Percentiles rank a stretch among this genome's conserved stretches.
Conservation (phyloP, 2,329 filamentous ascomycete species). For the Lasiodiplodia gonubiensis region DNA sequence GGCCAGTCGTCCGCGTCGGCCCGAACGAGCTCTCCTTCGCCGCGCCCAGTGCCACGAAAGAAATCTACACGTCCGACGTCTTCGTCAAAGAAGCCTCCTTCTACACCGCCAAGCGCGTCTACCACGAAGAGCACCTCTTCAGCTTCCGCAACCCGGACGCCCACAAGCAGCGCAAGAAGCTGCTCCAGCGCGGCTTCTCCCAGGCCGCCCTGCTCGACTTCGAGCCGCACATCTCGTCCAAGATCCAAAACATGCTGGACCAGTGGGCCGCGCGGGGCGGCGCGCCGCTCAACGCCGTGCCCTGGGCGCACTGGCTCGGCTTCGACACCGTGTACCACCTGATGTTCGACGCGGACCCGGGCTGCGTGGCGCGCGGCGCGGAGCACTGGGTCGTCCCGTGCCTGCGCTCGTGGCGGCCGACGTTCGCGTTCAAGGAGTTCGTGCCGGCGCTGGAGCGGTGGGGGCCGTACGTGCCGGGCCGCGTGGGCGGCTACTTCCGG, state of each 20-base stretch:
- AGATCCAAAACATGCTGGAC: background rate
- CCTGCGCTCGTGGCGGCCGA: constrained; percentile 6
- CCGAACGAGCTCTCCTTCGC: constrained; percentile 28
- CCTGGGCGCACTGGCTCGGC: background rate
- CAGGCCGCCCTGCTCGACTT: constrained; percentile 4
- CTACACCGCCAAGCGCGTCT: constrained; percentile 18
- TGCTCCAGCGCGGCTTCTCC: constrained; percentile 19
- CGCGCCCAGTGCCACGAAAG: background rate
- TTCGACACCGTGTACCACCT: constrained; percentile 13
- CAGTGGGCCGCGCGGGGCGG: background rate
- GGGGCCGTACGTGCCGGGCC: background rate
- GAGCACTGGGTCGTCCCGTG: background rate
- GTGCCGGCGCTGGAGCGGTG: constrained; percentile 1
- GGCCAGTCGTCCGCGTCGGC: constrained; percentile 21
- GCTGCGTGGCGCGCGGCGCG: background rate
- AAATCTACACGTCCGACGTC: background rate
- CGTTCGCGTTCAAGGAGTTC: constrained; percentile 8
- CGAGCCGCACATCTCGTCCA: background rate
- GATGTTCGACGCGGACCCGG: constrained; percentile 3
- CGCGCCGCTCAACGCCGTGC: background rate
- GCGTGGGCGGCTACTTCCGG: background rate
- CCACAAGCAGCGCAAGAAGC: background rate
- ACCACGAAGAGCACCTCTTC: constrained; percentile 1
- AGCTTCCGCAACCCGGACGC: constrained; percentile 1
- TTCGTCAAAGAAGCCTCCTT: constrained; percentile 6